Evolutionary conservation across 169 alveolate genomes (phyloP).

Genomic region (Cryptosporidium ubiquitum): DNA sequence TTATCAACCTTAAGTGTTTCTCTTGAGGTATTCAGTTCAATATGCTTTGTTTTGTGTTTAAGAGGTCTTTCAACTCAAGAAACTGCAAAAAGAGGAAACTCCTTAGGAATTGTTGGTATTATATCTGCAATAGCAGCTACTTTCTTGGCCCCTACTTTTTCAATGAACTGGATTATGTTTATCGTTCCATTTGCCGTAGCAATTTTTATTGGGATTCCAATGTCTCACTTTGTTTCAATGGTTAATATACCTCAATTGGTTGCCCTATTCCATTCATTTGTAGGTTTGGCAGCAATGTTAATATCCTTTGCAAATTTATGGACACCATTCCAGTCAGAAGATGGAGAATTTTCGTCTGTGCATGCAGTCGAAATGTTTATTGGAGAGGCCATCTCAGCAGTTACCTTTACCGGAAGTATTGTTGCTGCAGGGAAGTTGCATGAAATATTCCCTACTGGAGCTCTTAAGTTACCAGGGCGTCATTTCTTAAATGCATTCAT

Average conservation of each 20-base stretch:
- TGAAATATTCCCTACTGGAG: slow-evolving; percentile 84
- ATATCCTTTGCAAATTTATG: slow-evolving; percentile 84
- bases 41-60: slow-evolving; percentile 81
- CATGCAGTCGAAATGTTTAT: slow-evolving; percentile 82
- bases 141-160: slow-evolving; percentile 75
- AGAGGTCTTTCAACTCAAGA: slow-evolving; percentile 85
- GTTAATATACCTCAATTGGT: slow-evolving; percentile 91
- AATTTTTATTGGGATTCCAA: slow-evolving; percentile 69
- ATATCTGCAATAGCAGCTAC: slow-evolving; percentile 85
- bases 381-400: slow-evolving; percentile 90
- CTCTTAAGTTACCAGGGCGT: slow-evolving; percentile 84
- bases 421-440: slow-evolving; percentile 93
- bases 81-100: slow-evolving; percentile 89
- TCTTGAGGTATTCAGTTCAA: slow-evolving; percentile 50
- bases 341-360: slow-evolving; percentile 65
- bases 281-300: slow-evolving; percentile 94
- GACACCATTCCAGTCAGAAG: slow-evolving; percentile 72
- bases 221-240: slow-evolving; percentile 85
- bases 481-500: slow-evolving; percentile 78
- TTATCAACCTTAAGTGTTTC: slow-evolving; percentile 42
- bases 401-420: slow-evolving; percentile 93
- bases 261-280: slow-evolving; percentile 94
- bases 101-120: slow-evolving; percentile 87
- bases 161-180: slow-evolving; percentile 77
- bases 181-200: slow-evolving; percentile 72